Evolutionary conservation across 148 eudicot species (phyloP).

Genomic region (Fagopyrum tataricum): DNA sequence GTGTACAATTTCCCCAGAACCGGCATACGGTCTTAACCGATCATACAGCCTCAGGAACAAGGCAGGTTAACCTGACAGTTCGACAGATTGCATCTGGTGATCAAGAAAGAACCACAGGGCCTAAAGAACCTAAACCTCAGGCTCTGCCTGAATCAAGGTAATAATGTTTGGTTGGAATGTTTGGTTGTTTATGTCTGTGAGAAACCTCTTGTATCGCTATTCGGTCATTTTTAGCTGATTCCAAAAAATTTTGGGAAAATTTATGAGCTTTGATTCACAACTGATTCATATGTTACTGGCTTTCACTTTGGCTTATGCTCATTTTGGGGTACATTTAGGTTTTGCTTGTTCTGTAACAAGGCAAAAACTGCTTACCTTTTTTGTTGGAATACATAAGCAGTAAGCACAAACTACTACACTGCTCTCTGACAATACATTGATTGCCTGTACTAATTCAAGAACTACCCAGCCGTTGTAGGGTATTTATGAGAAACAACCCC

Average conservation of each 20-base stretch:
- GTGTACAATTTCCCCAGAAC: constrained; percentile 76
- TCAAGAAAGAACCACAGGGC: constrained; percentile 18
- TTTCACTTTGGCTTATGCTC: not conserved
- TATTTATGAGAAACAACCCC: not conserved
- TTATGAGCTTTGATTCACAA: not conserved
- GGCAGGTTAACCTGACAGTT: constrained; percentile 31
- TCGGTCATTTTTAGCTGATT: not conserved
- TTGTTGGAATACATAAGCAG: not conserved
- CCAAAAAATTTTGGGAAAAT: not conserved
- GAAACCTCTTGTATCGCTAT: not conserved
- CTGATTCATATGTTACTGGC: not conserved
- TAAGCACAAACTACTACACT: not conserved
- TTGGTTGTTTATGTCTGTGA: not conserved
- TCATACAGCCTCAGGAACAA: constrained; percentile 31
- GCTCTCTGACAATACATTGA: not conserved
- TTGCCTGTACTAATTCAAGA: not conserved
- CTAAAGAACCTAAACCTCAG: constrained; percentile 40
- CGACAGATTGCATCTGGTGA: constrained; percentile 21
- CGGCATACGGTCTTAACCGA: constrained; percentile 33
- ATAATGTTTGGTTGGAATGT: not conserved
- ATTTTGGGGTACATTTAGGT: not conserved
- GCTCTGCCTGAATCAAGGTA: constrained; percentile 82
- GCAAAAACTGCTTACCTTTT: not conserved
- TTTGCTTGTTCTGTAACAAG: not conserved
- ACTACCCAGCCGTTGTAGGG: not conserved